Evolutionary conservation across 768 basidiomycete species (phyloP), one percentile per base, ranked within the genome.

Genomic region (Leccinellum luteum): DNA sequence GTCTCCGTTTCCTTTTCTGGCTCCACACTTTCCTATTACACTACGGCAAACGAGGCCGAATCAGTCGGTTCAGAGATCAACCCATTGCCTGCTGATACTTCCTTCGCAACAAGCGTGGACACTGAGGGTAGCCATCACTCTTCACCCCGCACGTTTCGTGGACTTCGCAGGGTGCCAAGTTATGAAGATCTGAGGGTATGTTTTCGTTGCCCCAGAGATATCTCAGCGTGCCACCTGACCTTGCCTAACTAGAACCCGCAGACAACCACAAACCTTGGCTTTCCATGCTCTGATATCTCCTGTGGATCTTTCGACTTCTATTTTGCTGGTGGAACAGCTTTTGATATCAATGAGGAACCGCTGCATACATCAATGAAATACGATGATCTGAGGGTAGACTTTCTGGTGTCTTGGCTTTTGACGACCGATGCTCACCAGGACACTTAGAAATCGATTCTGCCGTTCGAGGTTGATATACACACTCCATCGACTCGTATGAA

Each of bases 101-200:
- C 67, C 27, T 51, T 64, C 3, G 63, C 54, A 35, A 69, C 67
- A 34, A 69, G 60, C n/a, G 48, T 68, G 8, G 55, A 62, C 23
- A 45, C 49, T 9, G 57, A 51, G 19, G 56, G 61, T 8, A 51
- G 13, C 43, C 28, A 8, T 25, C 52, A n/a, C 17, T 45, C 25
- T 15, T 57, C 43, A 19, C 35, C 52, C 1, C 25, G 13, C 10
- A 17, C 31, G 27, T 41, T 28, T 21, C 58, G 51, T 38, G 25
- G 43, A 52, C 67, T 67, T 49, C 64, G 64, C 48, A 64, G 60
- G 32, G 57, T 69, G 1, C 55, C 50, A 35, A 49, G 17, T 27
- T 58, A 60, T 48, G 64, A 67, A 31, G 57, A 69, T 48, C 21
- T 67, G 32, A 69, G 55, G 53, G 66, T 60, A 41, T 17, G 52